A percentile compares a stretch with the other conserved stretches of the same genome.
Conservation (phyloP, 305 asterid species). For the Fraxinus nigra region DNA sequence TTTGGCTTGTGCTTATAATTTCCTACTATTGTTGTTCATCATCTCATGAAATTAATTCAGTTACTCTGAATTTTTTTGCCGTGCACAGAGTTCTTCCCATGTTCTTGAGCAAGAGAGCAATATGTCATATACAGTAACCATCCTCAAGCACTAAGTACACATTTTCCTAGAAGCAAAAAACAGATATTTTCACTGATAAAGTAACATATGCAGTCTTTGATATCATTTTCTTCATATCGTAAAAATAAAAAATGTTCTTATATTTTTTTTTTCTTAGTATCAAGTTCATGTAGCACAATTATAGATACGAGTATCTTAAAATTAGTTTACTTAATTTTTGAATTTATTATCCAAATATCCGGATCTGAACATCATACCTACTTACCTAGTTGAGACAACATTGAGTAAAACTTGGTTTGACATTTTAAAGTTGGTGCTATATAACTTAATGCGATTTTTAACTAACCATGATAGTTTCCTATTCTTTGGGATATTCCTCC, state of each 20-base stretch:
- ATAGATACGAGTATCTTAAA: background rate
- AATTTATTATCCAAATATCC: background rate
- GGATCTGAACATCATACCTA: background rate
- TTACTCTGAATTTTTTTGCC: background rate
- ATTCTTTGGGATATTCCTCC: background rate
- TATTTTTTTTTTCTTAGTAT: background rate
- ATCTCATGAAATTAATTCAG: slow-evolving; percentile 3
- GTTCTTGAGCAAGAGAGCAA: background rate
- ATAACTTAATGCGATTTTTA: background rate
- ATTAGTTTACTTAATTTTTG: background rate
- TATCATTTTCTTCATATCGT: background rate
- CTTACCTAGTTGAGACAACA: background rate
- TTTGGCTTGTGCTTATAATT: background rate
- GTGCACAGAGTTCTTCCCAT: background rate
- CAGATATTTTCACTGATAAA: slow-evolving; percentile 2
- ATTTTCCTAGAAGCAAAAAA: background rate
- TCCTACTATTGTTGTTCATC: background rate
- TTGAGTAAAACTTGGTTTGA: background rate
- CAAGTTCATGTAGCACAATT: background rate
- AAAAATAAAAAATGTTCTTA: background rate
- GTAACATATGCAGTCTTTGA: background rate
- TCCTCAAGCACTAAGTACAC: background rate
- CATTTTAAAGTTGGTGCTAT: background rate
- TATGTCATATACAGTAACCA: background rate
- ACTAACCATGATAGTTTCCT: background rate